Base-by-base conservation (phyloP, 2,329 filamentous ascomycete species). In the Trichoderma arundinaceum region DNA sequence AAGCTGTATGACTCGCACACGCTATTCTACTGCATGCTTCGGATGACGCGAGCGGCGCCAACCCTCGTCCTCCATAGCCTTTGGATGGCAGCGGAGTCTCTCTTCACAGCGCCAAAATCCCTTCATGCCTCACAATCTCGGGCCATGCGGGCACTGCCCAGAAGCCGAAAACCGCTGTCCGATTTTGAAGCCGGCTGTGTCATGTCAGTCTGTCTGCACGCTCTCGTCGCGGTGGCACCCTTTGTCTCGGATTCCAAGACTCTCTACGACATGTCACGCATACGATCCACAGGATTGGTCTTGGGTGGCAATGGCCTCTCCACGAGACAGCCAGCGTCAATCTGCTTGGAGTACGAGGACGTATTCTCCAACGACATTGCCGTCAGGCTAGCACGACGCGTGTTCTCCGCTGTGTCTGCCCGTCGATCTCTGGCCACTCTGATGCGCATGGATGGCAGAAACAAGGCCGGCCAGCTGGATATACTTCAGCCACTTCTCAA, bases 291-390 rank as follows among this genome's bases (percentile, higher is more conserved):
- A 53, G 86, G 85, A 1, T 66, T 85, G 39, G 81, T 80, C 9
- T 74, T 86, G 33, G 77, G 82, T 15, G 80, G 79, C 3, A 80
- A 80, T 65, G 81, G 81, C 13, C 74, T 79, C 4, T 75, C 81
- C 2, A 79, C 81, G 5, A 75, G 80, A 4, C 83, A 86, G 67
- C 80, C 82, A 4, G 70, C 79, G 4, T 75, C 79, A 9, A 75
- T 87, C 19, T 88, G 84, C 68, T 78, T 89, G 6, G 80, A 85
- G 63, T 89, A 88, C 65, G 85, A 90, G 67, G 88, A 90, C 70
- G 81, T 81, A 1, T 89, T 90, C 66, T 85, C 85, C 0, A 82
- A 89, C 69, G 84, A 84, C n/a, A 75, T 88, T 43, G 85, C 86
- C 7, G 70, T 89, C 58, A 81, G 87, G 56, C 75, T 90, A 53